Percentiles rank a stretch among this genome's conserved stretches.
Conservation (phyloP, 306 rosid species). For the Corylus americana region DNA sequence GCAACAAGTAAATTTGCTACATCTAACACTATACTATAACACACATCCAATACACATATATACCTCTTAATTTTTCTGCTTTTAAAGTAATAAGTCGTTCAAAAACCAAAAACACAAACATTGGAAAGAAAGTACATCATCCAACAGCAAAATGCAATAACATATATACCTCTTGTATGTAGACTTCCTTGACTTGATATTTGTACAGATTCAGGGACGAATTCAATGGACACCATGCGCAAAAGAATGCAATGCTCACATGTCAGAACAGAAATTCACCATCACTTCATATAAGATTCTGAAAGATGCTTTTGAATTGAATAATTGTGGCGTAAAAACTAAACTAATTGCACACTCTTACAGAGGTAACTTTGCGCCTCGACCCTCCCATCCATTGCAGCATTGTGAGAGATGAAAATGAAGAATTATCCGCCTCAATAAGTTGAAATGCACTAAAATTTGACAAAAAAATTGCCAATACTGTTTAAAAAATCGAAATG, state of each 20-base stretch:
- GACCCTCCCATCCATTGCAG: constrained; percentile 99
- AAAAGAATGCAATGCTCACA: constrained; percentile 29
- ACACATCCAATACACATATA: not conserved
- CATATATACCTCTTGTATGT: constrained; percentile 61
- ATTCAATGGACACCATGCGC: constrained; percentile 42
- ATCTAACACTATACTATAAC: constrained; percentile 5
- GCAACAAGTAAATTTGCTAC: constrained; percentile 8
- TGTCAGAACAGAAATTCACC: constrained; percentile 36
- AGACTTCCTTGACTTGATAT: constrained; percentile 77
- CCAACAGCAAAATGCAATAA: not conserved
- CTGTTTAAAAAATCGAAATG: not conserved
- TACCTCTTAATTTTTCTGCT: not conserved
- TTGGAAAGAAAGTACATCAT: not conserved
- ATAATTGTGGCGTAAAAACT: not conserved
- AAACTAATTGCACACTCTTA: constrained; percentile 37
- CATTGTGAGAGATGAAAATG: constrained; percentile 37
- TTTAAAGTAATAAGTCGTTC: not conserved
- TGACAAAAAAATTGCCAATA: not conserved
- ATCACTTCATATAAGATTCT: not conserved
- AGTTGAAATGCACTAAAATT: no score
- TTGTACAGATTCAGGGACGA: constrained; percentile 26
- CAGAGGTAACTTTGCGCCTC: constrained; percentile 75
- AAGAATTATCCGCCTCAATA: no score
- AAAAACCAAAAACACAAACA: not conserved
- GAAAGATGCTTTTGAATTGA: constrained; percentile 15